Evolutionary conservation across 2,329 filamentous ascomycete genomes (phyloP).

Genomic region (Fusarium circinatum): DNA sequence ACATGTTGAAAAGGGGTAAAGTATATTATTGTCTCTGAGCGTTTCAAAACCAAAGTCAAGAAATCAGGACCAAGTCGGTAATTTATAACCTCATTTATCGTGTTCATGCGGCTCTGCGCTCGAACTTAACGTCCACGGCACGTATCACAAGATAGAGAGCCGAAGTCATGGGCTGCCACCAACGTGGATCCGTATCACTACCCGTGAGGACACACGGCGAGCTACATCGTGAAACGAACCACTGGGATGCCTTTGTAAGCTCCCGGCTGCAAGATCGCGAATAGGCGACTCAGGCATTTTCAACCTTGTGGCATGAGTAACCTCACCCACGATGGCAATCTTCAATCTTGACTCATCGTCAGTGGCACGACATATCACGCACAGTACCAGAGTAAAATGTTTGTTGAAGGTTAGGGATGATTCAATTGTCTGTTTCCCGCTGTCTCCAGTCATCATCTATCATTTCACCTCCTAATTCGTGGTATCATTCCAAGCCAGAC

Average conservation of each 20-base stretch:
- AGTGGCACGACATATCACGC: neutral
- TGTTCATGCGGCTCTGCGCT: conserved; percentile 6
- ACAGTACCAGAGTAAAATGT: neutral
- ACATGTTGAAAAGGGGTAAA: conserved; percentile 3
- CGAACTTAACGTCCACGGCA: neutral
- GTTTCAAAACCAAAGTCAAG: neutral
- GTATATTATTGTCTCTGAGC: neutral
- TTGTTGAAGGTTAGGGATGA: conserved; percentile 1
- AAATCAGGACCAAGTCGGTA: neutral
- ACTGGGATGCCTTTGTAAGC: neutral
- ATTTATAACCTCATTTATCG: neutral
- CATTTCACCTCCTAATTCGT: conserved; percentile 41
- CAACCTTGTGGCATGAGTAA: neutral
- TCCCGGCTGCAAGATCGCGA: neutral
- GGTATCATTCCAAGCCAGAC: conserved; percentile 43
- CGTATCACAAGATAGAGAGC: conserved; percentile 17
- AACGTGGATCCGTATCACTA: neutral
- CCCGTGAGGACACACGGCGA: conserved; percentile 6
- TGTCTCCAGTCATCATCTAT: conserved; percentile 10
- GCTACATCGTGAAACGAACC: conserved; percentile 7
- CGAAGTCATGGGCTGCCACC: neutral
- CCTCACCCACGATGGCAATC: neutral
- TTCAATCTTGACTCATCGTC: neutral
- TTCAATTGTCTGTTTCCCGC: conserved; percentile 22
- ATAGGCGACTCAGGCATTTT: neutral